Conservation (phyloP, 192 early-diverging fungal genomes). For the Chytriomyces sp. region DNA sequence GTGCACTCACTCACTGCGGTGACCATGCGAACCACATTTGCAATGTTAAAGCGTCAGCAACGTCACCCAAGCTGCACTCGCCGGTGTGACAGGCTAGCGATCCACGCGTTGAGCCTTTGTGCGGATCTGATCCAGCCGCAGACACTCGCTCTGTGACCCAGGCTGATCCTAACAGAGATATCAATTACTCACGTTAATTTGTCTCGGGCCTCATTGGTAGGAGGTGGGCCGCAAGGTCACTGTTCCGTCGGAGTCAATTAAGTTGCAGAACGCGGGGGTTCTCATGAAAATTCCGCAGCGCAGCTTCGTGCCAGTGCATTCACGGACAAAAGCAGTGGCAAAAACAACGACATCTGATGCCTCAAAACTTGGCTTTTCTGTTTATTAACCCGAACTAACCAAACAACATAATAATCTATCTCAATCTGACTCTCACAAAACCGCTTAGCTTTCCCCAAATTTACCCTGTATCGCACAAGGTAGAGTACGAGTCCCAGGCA, state of each 20-base stretch:
- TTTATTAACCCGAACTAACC: background rate
- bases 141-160: background rate
- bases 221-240: background rate
- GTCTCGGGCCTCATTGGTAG: background rate
- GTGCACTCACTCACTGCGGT: background rate
- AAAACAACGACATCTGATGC: conserved; percentile 50
- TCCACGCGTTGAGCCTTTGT: background rate
- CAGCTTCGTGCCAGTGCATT: conserved; percentile 63
- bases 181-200: background rate
- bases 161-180: background rate
- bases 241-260: background rate
- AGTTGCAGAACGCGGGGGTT: background rate
- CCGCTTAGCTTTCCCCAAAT: conserved; percentile 31
- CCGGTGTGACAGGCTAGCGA: background rate
- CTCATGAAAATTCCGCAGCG: conserved; percentile 67
- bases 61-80: background rate
- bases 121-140: background rate
- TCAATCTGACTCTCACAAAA: conserved; percentile 40
- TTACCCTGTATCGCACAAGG: conserved; percentile 50
- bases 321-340: too few species aligned
- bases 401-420: conserved; percentile 11
- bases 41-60: background rate
- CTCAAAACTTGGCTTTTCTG: background rate
- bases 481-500: conserved; percentile 57
- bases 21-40: background rate